Conservation (phyloP, 2,329 filamentous ascomycete species). For the Penicillium palitans region DNA sequence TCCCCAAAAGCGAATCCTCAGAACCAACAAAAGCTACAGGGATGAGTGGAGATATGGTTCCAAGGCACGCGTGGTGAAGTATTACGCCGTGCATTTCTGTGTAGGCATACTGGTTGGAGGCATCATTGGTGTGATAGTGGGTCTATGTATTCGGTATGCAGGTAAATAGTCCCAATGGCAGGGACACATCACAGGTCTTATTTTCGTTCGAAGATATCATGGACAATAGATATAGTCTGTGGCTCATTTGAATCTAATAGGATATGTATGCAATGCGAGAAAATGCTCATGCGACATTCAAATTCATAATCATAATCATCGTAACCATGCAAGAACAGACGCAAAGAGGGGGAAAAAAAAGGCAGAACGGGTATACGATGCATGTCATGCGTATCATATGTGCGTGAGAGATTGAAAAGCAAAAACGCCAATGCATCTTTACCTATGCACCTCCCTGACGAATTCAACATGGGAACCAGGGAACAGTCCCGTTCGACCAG, state of each 20-base stretch:
- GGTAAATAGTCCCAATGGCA: neutral
- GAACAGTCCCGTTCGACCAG: constrained; percentile 75
- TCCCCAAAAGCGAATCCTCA: neutral
- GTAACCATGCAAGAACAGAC: neutral
- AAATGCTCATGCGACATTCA: neutral
- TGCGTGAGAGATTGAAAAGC: neutral
- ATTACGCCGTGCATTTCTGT: neutral
- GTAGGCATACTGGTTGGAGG: neutral
- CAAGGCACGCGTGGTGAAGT: neutral
- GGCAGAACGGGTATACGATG: neutral
- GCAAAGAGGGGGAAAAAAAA: neutral
- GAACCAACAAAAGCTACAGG: neutral
- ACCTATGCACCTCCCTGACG: constrained; percentile 38
- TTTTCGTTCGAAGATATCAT: neutral
- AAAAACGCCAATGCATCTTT: neutral
- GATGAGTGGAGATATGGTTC: neutral
- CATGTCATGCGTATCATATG: neutral
- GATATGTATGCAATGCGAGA: neutral
- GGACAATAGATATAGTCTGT: neutral
- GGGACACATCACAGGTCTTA: neutral
- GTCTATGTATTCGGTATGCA: neutral
- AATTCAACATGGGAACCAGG: constrained; percentile 72
- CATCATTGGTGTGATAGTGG: neutral
- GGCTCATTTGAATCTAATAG: neutral
- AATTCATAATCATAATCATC: constrained; percentile 10